Base-by-base conservation (phyloP, 495 filamentous ascomycete genomes). In the Neurospora sp. region DNA sequence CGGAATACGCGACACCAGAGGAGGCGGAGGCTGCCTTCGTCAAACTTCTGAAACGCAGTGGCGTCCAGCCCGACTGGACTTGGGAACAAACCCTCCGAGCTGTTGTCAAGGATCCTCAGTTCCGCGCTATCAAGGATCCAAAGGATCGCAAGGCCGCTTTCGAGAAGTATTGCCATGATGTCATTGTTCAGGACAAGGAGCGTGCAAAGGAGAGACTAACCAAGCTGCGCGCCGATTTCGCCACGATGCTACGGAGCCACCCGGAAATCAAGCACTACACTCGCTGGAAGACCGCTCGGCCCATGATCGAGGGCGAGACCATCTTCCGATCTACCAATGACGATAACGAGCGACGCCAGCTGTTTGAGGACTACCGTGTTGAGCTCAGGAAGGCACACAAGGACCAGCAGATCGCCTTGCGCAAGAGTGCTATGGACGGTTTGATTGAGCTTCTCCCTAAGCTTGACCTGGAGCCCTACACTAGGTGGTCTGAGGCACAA, bases 221-320 rank as follows among this genome's bases (percentile, higher is more conserved):
- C 77, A 98, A 97, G 83, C 88, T 98, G 77, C 93, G 94, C 75
- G 87, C 92, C 81, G 95, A 98, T 85, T 99, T 98, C 84, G 91
- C 90, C 77, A 95, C 91, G 72, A 99, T 99, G 96, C 86, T 98
- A 76, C 93, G 91, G 81, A 95, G 94, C 75, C 96, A 98, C 82
- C 93, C 95, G 78, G 96, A 98, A 84, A 98, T 99, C 80, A 96
- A 95, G 83, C 90, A 97, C 77, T 98, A 97, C 83, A 98, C 95
- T 74, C 92, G 95, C 72, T 99, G 96, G 96, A 98, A 93, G 87
- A 98, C 93, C 39, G 95, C 95, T 73, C 91, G 93, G 54, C 94
- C 94, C 20, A 97, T 97, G 70, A 96, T 99, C 78, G 93, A 98
- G 82, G 92, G 92, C 70, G 96, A 99, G 85, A 94, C 93, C 35